Conservation (phyloP, 108 stramenopile species). For the Fragilaria crotonensis region DNA sequence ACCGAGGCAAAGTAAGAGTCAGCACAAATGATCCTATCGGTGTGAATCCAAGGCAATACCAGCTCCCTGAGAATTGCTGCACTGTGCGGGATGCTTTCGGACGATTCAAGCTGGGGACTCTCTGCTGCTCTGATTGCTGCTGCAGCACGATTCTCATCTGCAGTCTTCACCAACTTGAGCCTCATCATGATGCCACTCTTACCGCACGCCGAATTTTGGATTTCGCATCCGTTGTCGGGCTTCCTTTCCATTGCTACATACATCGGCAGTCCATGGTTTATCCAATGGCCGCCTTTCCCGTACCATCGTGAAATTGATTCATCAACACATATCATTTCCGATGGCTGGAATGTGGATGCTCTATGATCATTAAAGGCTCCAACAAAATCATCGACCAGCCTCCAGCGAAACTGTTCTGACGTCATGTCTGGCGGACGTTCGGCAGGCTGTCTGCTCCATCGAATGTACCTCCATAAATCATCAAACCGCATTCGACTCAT, state of each 20-base stretch:
- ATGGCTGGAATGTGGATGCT: conserved; percentile 3
- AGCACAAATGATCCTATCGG: too few species aligned
- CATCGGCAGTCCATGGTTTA: conserved; percentile 9
- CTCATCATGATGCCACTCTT: conserved; percentile 7
- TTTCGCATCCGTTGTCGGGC: conserved; percentile 19
- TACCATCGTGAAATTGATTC: too few species aligned
- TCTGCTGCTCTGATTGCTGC: not conserved
- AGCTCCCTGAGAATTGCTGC: too few species aligned
- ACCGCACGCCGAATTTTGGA: conserved; percentile 9
- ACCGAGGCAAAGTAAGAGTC: too few species aligned
- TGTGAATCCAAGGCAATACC: too few species aligned
- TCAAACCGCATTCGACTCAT: conserved; percentile 8
- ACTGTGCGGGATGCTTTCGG: too few species aligned
- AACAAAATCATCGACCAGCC: too few species aligned
- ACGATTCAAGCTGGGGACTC: too few species aligned
- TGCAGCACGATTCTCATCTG: not conserved
- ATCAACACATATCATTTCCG: too few species aligned
- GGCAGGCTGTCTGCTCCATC: conserved; percentile 2
- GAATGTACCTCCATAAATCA: not conserved
- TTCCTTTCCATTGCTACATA: conserved; percentile 18
- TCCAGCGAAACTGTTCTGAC: not conserved
- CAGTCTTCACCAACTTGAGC: conserved; percentile 12
- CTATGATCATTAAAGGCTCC: conserved; percentile 7
- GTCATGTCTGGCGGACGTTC: conserved; percentile 1
- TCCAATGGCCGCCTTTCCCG: too few species aligned